Evolutionary conservation across 345 rosid genomes (phyloP), one percentile per base, ranked within the genome.

Genomic region (Bretschneidera sinensis): DNA sequence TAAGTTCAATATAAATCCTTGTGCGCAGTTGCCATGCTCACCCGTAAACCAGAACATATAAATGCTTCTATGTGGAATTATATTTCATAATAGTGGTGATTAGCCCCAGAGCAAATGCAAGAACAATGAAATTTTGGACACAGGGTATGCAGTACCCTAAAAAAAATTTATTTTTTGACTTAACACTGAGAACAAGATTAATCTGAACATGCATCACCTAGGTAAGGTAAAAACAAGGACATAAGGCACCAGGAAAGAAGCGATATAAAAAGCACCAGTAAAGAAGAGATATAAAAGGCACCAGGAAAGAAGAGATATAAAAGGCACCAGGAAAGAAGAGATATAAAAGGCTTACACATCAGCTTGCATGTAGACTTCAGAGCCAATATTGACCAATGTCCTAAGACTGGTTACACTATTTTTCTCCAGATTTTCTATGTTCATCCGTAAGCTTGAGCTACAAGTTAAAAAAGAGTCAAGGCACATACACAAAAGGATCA

Each of bases 321-420:
- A n/a, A 55, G 35, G 43, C 21, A 64, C 49, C 60, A 60, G 17
- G 33, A 62, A 52, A 20, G 33, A 28, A 28, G 33, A 39, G 11
- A 14, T 39, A 14, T 5, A 5, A 39, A 9, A 50, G 22, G 73
- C 96, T 63, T 79, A 90, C 96, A 88, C 96, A 76, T 88, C 89
- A 35, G 97, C 95, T 73, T 94, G 97, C 95, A 88, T 67, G 77
- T 86, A 88, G 14, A 94, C 91, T 68, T 91, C 96, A 65, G 99
- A 91, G 57, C 97, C 99, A n/a, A 94, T 81, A 68, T 94, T 91
- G 63, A 91, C 96, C 85, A 79, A 43, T 18, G 99, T 90, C 72
- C 82, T 83, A 24, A 94, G 87, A 79, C 78, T 88, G n/a, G 91
- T 90, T 48, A 88, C 83, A 60, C 77, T 81, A 70, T 94, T 90